phyloP scores from a whole-genome alignment of 306 rosid genomes.

The Vachellia collinsii region DNA sequence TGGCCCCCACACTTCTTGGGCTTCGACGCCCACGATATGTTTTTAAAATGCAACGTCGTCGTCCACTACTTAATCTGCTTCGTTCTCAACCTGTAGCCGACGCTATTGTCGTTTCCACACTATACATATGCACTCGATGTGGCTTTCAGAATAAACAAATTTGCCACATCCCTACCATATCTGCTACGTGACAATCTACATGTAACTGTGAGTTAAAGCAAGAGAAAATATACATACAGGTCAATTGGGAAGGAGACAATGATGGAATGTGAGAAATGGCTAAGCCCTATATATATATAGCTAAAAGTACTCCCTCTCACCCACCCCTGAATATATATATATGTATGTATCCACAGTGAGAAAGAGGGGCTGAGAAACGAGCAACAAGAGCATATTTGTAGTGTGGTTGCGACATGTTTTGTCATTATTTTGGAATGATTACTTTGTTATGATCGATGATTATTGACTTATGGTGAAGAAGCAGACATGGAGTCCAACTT shows the following conservation, averaged over 20 bases:
- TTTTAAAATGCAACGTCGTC: constrained; percentile 11
- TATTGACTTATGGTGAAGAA: constrained; percentile 42
- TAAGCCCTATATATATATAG: neutral
- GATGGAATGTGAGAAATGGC: constrained; percentile 41
- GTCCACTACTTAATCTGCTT: neutral
- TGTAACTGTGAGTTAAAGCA: neutral
- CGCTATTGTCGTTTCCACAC: constrained; percentile 43
- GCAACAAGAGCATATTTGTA: constrained; percentile 51
- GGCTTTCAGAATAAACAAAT: constrained; percentile 1
- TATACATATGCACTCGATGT: neutral
- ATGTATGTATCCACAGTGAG: neutral
- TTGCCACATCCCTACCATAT: neutral
- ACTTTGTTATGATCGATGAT: constrained; percentile 50
- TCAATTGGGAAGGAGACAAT: constrained; percentile 33
- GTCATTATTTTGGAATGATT: constrained; percentile 54
- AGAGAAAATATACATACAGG: neutral
- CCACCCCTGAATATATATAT: neutral
- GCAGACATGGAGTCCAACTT: constrained; percentile 42
- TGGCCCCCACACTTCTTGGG: neutral
- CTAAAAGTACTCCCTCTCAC: constrained; percentile 30
- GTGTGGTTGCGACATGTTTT: constrained; percentile 50
- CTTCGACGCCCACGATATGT: neutral
- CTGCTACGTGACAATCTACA: constrained; percentile 12
- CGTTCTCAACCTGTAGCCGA: constrained; percentile 36
- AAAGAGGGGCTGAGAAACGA: neutral